Conservation (phyloP, 202 grass and related monocot species). For the Musa balbisiana region DNA sequence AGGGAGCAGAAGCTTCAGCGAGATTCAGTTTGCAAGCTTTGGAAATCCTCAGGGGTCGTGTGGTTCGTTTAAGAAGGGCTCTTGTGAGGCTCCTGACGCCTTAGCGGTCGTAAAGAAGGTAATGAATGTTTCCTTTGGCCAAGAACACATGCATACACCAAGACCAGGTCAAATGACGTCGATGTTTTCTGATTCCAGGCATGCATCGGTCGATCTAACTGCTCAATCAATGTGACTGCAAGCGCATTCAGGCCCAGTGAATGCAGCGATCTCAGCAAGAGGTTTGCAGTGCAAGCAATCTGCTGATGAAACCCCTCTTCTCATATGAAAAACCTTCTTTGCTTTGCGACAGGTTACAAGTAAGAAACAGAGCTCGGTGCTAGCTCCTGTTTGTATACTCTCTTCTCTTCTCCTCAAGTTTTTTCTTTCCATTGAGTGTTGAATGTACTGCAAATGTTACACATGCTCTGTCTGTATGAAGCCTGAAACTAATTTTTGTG, state of each 20-base stretch:
- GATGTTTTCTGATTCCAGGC: neutral
- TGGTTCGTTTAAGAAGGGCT: neutral
- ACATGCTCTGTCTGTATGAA: too few relatives aligned
- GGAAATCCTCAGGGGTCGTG: conserved; percentile 9
- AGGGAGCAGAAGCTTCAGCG: neutral
- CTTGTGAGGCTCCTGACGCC: neutral
- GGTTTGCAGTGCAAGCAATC: neutral
- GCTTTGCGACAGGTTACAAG: too few relatives aligned
- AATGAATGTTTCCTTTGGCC: neutral
- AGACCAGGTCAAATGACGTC: neutral
- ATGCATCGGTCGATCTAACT: conserved; percentile 1
- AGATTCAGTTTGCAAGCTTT: conserved; percentile 9
- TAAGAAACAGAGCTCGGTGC: too few relatives aligned
- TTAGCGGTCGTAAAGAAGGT: neutral
- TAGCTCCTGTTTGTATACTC: too few relatives aligned
- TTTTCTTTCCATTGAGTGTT: too few relatives aligned
- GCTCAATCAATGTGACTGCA: neutral
- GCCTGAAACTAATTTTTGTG: too few relatives aligned
- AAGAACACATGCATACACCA: too few relatives aligned
- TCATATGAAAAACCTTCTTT: too few relatives aligned
- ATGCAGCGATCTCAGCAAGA: neutral
- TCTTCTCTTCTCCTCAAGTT: too few relatives aligned
- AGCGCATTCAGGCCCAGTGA: neutral
- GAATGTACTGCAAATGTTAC: too few relatives aligned
- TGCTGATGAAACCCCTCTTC: neutral